Evolutionary conservation across 352 stramenopile genomes (phyloP).

Genomic region (Pythium apleroticum): DNA sequence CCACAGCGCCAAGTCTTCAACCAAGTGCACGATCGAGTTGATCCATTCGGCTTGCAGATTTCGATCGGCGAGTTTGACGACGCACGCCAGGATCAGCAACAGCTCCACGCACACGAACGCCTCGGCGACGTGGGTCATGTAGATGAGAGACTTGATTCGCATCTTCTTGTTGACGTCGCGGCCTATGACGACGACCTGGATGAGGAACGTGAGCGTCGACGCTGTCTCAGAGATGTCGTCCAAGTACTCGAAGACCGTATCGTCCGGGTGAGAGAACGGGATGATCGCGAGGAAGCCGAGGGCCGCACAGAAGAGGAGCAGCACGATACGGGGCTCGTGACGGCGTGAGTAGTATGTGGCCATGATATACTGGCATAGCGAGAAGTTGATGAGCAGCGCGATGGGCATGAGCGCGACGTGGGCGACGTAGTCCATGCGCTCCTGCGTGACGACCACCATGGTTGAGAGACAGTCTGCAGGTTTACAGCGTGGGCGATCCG

Average conservation of each 20-base stretch:
- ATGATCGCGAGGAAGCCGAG: constrained; percentile 23
- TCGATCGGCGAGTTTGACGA: constrained; percentile 11
- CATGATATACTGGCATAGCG: constrained; percentile 22
- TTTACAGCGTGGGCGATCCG: too few relatives aligned
- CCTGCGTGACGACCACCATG: constrained; percentile 6
- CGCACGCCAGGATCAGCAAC: constrained; percentile 1
- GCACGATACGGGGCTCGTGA: not conserved
- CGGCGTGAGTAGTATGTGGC: constrained; percentile 13
- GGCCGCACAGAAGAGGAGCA: constrained; percentile 9
- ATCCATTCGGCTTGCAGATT: not conserved
- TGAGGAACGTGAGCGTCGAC: constrained; percentile 25
- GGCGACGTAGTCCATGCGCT: constrained; percentile 4
- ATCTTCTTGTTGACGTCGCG: constrained; percentile 20
- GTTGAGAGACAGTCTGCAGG: not conserved
- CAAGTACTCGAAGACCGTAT: constrained; percentile 16
- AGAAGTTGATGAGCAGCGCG: constrained; percentile 26
- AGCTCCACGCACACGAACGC: constrained; percentile 9
- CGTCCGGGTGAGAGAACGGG: constrained; percentile 17
- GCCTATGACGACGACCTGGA: constrained; percentile 25
- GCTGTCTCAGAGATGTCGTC: constrained; percentile 22
- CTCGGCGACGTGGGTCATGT: constrained; percentile 15
- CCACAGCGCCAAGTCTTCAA: constrained; percentile 15
- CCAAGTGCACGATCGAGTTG: not conserved
- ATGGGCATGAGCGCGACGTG: constrained; percentile 10
- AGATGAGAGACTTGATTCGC: constrained; percentile 8